Base-by-base conservation (phyloP, 2,329 filamentous ascomycete genomes). In the Colletotrichum sp. region DNA sequence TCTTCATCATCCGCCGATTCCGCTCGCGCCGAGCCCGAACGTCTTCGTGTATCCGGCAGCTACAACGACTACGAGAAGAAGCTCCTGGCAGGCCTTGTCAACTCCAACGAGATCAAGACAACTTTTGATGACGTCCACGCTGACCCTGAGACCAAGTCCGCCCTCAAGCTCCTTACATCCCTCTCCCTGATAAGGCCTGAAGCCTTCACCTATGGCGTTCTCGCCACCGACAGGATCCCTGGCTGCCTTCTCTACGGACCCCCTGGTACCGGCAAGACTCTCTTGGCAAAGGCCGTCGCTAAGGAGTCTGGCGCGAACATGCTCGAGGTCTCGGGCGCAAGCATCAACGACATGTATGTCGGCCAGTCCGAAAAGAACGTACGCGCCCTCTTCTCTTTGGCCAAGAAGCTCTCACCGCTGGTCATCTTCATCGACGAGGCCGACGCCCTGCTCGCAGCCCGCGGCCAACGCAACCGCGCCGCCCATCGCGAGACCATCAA, bases 341-440 rank as follows among this genome's bases (percentile, higher is more conserved):
- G 95, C 78, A 94, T 99, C 79, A 98, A 98, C 84, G 95, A 98
- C 83, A 99, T 98, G 91, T 99, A 95, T 84, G 95, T 99, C 5
- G 97, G 97, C 26, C 96, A 99, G 83, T 95, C 95, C 75, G 97
- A 99, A 86, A 99, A 99, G 89, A 98, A 98, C 82, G 94, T 99
- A 70, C 93, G 94, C 68, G 96, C 96, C 0, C 93, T 99, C 55
- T 99, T 99, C 85, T 94, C 92, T 1, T 89, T 99, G 0, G 97
- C 97, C 6, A 95, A 95, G 85, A 98, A 98, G 84, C 90, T 98
- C 9, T 94, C 94, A 2, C 97, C 97, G 0, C 96, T 96, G 81
- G 93, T 99, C 18, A 95, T 99, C 67, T 99, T 99, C 86, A 95
- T 99, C 77, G 97, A 99, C 81, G 97, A 99, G 85, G 97, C 96